Evolutionary conservation across 179 eudicot genomes (phyloP), one percentile per base, ranked within the genome.

Genomic region (Actinidia arguta): DNA sequence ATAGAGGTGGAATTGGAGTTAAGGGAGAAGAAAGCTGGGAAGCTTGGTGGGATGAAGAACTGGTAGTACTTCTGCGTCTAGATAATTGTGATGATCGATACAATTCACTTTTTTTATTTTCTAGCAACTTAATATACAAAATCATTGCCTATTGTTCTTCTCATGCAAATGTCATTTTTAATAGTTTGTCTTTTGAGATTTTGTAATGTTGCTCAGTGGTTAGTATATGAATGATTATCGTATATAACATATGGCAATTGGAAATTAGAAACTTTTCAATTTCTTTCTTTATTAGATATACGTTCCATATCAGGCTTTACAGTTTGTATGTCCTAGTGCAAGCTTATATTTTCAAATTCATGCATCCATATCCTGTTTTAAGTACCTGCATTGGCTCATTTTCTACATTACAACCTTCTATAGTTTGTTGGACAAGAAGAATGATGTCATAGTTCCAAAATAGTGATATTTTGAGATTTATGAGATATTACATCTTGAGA

Each of bases 31-130:
- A 97, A 90, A 97, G 99, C 80, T 97, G 99, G 99, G 98, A 97
- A 91, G 98, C 99, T 54, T 97, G 98, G 98, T 97, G 99, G 99
- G 99, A 97, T 83, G 99, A 92, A 83, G 99, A 97, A 92, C 80
- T 94, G 97, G 99, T 97, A 90, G 79, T 51, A 66, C 13, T 76
- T 79, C 50, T 36, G 27, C 75, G 42, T 76, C 55, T 66, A 44
- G 9, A 76, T 68, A 11, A n/a, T 22, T 80, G 8, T 66, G 9
- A 22, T 70, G 76, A 51, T 80, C 25, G 8, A 44, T 20, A 69
- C 25, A 48, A 12, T 48, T 63, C 47, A 48, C 44, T 4, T 64
- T 44, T 14, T 24, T 25, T 80, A 10, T 50, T 39, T 70, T 55
- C 16, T 3, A 51, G 50, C 39, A 47, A 8, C 69, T 55, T 56